These are phyloP conservation scores for Aspergillus nidulans DNA, from an alignment of 495 filamentous ascomycete genomes.

Conservation along the genomic window DNA sequence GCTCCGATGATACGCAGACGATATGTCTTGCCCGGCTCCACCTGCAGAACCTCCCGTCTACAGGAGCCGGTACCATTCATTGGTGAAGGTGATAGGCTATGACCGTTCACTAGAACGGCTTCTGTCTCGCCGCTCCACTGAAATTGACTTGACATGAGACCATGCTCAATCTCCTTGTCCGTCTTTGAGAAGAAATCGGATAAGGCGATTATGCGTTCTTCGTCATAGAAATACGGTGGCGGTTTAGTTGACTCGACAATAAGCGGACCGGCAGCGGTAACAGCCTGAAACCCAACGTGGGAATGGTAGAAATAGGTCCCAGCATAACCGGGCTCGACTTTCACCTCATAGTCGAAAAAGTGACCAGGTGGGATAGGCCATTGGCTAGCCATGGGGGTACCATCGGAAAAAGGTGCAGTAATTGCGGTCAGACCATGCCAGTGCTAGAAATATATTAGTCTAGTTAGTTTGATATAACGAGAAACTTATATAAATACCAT, in stretches of 20 bases:
- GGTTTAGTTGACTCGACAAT: constrained; percentile 45
- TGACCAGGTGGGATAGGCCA: constrained; percentile 16
- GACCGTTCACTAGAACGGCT: constrained; percentile 49
- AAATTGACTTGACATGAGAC: constrained; percentile 21
- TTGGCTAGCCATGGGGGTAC: not conserved
- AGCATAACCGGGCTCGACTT: constrained; percentile 41
- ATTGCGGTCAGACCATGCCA: constrained; percentile 8
- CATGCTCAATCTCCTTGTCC: constrained; percentile 40
- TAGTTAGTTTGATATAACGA: not conserved
- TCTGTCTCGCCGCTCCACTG: constrained; percentile 31
- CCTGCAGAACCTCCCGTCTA: constrained; percentile 44
- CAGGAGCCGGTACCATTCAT: constrained; percentile 38
- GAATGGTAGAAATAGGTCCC: constrained; percentile 61
- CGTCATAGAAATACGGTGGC: constrained; percentile 49
- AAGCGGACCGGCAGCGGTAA: constrained; percentile 48
- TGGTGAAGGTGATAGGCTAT: constrained; percentile 14
- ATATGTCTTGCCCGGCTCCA: constrained; percentile 55
- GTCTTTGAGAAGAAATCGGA: constrained; percentile 47
- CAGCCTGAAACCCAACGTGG: constrained; percentile 53
- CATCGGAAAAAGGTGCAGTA: constrained; percentile 8
- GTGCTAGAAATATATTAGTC: not conserved
- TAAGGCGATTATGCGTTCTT: constrained; percentile 49
- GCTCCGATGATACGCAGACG: constrained; percentile 52
- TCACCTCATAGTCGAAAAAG: constrained; percentile 61
- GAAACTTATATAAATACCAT: not conserved